phyloP scores from a whole-genome alignment of 2,329 filamentous ascomycete species.

The Phialophora tarda region DNA sequence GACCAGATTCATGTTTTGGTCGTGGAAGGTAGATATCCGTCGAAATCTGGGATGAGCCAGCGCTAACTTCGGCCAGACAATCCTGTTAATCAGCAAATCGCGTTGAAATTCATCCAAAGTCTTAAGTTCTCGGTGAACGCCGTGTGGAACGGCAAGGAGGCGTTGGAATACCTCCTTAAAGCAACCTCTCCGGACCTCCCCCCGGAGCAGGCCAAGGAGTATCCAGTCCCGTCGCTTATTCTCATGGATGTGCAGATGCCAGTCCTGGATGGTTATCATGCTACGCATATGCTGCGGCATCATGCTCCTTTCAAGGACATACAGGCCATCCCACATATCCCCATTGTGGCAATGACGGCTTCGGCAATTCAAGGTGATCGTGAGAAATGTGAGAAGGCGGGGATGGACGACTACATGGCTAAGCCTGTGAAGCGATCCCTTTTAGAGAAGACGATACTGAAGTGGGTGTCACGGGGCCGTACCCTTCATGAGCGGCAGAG shows the following conservation, averaged over 20 bases:
- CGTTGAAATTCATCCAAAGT: slow-evolving; percentile 74
- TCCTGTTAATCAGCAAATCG: slow-evolving; percentile 75
- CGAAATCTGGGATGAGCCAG: neutral
- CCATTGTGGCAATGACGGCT: slow-evolving; percentile 82
- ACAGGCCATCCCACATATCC: slow-evolving; percentile 63
- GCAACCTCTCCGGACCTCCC: slow-evolving; percentile 51
- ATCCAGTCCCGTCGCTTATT: slow-evolving; percentile 72
- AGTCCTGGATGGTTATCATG: slow-evolving; percentile 77
- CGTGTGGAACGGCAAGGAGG: slow-evolving; percentile 79
- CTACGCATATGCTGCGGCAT: slow-evolving; percentile 74
- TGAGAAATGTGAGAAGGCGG: slow-evolving; percentile 73
- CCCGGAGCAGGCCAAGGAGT: slow-evolving; percentile 47
- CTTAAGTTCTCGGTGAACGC: slow-evolving; percentile 73
- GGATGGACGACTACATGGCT: slow-evolving; percentile 78
- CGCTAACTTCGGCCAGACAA: slow-evolving; percentile 60
- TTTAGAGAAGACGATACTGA: slow-evolving; percentile 72
- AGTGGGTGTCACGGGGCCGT: slow-evolving; percentile 59
- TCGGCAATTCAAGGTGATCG: slow-evolving; percentile 77
- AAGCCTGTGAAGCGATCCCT: slow-evolving; percentile 73
- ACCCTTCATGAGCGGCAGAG: neutral
- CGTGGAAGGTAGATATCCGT: slow-evolving; percentile 61
- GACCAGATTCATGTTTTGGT: slow-evolving; percentile 72
- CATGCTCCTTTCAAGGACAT: slow-evolving; percentile 68
- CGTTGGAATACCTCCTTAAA: slow-evolving; percentile 70
- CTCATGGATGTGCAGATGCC: slow-evolving; percentile 80